Conservation (phyloP, 2,329 filamentous ascomycete species). For the Botryosphaeria dothidea region DNA sequence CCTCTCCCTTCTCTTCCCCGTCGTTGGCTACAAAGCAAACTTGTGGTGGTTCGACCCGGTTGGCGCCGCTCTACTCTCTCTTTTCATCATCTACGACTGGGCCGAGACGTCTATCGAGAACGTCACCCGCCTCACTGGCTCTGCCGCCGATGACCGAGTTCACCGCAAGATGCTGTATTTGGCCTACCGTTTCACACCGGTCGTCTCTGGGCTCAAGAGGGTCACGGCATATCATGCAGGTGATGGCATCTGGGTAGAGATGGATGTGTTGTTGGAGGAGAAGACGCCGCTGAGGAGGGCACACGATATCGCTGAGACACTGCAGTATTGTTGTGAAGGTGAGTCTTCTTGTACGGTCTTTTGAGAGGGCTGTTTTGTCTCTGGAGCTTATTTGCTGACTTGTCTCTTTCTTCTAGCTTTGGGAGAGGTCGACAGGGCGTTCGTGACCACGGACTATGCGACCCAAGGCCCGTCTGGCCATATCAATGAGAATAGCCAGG, state of each 20-base stretch:
- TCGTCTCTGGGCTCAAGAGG: slow-evolving; percentile 57
- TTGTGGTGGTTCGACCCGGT: slow-evolving; percentile 69
- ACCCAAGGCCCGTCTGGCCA: slow-evolving; percentile 44
- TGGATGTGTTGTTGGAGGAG: slow-evolving; percentile 60
- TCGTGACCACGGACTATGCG: slow-evolving; percentile 54
- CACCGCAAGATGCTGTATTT: slow-evolving; percentile 61
- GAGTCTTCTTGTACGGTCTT: slow-evolving; percentile 23
- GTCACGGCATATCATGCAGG: slow-evolving; percentile 62
- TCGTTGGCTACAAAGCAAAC: slow-evolving; percentile 59
- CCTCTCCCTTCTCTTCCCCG: slow-evolving; percentile 62
- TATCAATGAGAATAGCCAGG: slow-evolving; percentile 27
- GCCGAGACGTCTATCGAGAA: slow-evolving; percentile 62
- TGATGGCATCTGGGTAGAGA: slow-evolving; percentile 64
- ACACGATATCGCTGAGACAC: slow-evolving; percentile 63
- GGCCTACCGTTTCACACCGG: slow-evolving; percentile 57
- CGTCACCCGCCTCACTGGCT: slow-evolving; percentile 60
- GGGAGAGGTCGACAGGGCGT: slow-evolving; percentile 54
- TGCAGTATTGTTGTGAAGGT: slow-evolving; percentile 64
- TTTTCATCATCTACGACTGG: slow-evolving; percentile 72
- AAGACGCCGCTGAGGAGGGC: slow-evolving; percentile 53
- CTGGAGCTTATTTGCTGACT: slow-evolving; percentile 26
- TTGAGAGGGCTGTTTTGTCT: slow-evolving; percentile 23
- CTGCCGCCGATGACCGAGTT: slow-evolving; percentile 54
- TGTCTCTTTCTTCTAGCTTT: slow-evolving; percentile 28
- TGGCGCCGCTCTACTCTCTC: slow-evolving; percentile 62